Conservation (phyloP, 1,284 basidiomycete genomes). For the Cystobasidiaceae sp. region DNA sequence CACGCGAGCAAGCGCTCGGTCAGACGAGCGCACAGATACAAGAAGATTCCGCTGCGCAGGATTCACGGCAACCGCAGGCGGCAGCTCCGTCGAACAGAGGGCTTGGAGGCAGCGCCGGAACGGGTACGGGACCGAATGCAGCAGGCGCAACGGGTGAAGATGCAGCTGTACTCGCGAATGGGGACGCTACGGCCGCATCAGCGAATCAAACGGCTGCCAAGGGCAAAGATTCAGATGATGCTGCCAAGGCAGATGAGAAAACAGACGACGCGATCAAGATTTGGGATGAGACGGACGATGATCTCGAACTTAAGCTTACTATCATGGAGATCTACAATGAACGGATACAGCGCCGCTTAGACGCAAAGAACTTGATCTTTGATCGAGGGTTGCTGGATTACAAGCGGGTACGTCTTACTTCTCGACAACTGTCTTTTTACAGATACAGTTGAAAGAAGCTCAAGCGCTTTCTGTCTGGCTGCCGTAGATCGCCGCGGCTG, state of each 20-base stretch:
- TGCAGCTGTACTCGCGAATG: constrained; percentile 22
- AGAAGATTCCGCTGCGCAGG: constrained; percentile 37
- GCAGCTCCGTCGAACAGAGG: constrained; percentile 10
- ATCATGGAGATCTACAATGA: constrained; percentile 89
- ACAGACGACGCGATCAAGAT: constrained; percentile 49
- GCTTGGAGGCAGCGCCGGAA: not conserved
- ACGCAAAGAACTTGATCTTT: constrained; percentile 86
- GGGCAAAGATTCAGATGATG: constrained; percentile 51
- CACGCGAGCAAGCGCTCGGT: constrained; percentile 50
- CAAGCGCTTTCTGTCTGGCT: not conserved
- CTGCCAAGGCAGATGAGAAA: constrained; percentile 51
- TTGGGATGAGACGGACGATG: constrained; percentile 68
- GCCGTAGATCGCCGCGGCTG: constrained; percentile 78
- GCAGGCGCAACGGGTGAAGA: constrained; percentile 54
- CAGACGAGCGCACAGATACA: constrained; percentile 36
- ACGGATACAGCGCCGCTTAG: constrained; percentile 76
- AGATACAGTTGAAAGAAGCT: too few relatives aligned
- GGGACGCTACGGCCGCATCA: constrained; percentile 14
- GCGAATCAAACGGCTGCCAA: constrained; percentile 49
- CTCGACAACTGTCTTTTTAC: too few relatives aligned
- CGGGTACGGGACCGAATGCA: not conserved
- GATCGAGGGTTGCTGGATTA: constrained; percentile 88
- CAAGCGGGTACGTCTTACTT: constrained; percentile 79
- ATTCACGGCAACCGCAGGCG: constrained; percentile 36
- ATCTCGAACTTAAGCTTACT: constrained; percentile 83